Evolutionary conservation across 805 yeast species (phyloP), one percentile per base, ranked within the genome.

Genomic region (Zygotorulaspora florentina): DNA sequence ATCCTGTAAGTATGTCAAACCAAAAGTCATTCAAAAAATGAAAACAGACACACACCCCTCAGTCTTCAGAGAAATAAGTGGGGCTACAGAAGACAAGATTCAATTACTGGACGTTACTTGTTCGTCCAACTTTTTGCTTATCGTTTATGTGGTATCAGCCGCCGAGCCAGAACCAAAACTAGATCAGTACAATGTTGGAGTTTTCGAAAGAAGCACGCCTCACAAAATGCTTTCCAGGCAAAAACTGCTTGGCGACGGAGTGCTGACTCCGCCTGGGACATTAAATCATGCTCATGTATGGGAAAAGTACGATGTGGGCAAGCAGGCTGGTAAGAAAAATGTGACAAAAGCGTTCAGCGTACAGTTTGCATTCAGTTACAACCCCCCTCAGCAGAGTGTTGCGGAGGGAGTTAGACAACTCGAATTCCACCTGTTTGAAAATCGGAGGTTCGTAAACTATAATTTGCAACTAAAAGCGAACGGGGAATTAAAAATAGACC

Each of bases 1-100:
- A 12, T 25, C 28, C 13, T 16, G 15, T 7, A 29, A 35, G 25
- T 20, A 45, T n/a, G 31, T 45, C 26, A 34, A 40, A 20, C 44
- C 48, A 25, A 35, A 17, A 20, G 9, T 45, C 13, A 10, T 40
- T 11, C 41, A 30, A 15, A 45, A 40, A 13, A 15, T 35, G 16
- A 12, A 11, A 15, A 15, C n/a, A 8, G 27, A 8, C n/a, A 20
- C 15, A 6, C 27, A 11, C 34, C 33, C 33, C 30, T 35, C 13
- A 40, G 12, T 16, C 11, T 31, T 33, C 16, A 13, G 20, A 9
- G 36, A n/a, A n/a, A 3, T 9, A 3, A 33, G 20, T 8, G 20
- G 20, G 3, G n/a, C 36, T 7, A 10, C 20, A n/a, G 20, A 10
- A 33, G 20, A 33, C 12, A 17, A 13, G 16, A 33, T 16, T 4